phyloP scores from a whole-genome alignment of 495 filamentous ascomycete species.

The Daldinia caldariorum region DNA sequence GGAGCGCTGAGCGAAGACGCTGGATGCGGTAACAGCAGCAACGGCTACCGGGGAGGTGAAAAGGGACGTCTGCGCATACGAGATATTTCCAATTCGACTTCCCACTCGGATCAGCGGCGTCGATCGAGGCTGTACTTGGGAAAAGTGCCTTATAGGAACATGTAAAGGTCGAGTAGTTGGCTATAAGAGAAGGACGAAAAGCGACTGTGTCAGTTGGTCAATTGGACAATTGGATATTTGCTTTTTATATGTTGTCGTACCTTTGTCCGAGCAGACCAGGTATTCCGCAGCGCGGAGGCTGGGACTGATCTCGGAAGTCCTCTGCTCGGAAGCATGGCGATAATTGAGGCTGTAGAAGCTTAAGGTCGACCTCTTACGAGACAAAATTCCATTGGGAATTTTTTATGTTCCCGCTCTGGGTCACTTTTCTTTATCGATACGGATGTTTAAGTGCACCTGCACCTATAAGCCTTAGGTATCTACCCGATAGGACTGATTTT shows the following conservation, averaged over 20 bases:
- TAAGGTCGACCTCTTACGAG: constrained; percentile 8
- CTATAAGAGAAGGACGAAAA: constrained; percentile 23
- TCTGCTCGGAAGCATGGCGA: constrained; percentile 64
- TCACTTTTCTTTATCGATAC: constrained; percentile 3
- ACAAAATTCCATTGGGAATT: constrained; percentile 11
- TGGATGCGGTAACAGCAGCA: constrained; percentile 21
- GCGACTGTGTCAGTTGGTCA: constrained; percentile 29
- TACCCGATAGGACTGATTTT: too few relatives aligned
- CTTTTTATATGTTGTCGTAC: constrained; percentile 21
- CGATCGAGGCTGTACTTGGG: constrained; percentile 32
- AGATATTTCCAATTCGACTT: not conserved
- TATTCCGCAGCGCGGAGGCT: constrained; percentile 53
- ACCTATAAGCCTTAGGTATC: too few relatives aligned
- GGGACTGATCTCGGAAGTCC: constrained; percentile 57
- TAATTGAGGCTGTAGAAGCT: constrained; percentile 17
- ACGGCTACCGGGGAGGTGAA: constrained; percentile 13
- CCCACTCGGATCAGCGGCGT: constrained; percentile 11
- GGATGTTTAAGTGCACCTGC: too few relatives aligned
- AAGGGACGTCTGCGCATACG: constrained; percentile 9
- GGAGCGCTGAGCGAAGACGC: constrained; percentile 45
- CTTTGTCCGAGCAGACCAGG: constrained; percentile 46
- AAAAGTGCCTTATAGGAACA: constrained; percentile 36
- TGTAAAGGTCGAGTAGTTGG: constrained; percentile 27
- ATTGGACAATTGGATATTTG: constrained; percentile 1
- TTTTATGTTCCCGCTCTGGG: constrained; percentile 4